Evolutionary conservation across 2,329 filamentous ascomycete species (phyloP).

Genomic region (Cordyceps farinosa): DNA sequence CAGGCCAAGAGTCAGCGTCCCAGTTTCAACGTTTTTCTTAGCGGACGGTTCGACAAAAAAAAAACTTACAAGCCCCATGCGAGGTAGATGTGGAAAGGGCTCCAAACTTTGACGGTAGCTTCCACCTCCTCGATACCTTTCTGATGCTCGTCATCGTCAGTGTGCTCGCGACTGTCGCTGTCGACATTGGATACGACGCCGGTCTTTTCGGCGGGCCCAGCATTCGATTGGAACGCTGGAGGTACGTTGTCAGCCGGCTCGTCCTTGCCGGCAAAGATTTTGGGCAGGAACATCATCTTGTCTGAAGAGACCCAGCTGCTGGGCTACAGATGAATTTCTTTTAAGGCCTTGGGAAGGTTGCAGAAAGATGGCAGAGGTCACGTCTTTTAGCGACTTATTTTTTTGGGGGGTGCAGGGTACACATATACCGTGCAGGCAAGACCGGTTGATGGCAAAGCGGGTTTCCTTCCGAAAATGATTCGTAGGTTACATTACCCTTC

Average conservation of each 20-base stretch:
- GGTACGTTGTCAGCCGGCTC: not conserved
- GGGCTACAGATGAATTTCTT: not conserved
- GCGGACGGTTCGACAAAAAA: not conserved
- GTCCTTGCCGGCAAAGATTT: not conserved
- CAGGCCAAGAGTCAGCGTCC: not conserved
- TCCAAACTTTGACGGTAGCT: conserved; percentile 1
- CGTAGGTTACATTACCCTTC: not conserved
- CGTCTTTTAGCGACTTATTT: not conserved
- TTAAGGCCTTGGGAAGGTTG: not conserved
- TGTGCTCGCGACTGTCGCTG: not conserved
- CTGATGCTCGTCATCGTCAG: conserved; percentile 2
- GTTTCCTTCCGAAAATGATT: not conserved
- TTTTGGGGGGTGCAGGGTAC: not conserved
- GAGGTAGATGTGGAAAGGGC: not conserved
- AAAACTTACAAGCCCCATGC: conserved; percentile 8
- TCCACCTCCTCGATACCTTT: conserved; percentile 1
- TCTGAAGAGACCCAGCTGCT: not conserved
- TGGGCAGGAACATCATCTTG: conserved; percentile 4
- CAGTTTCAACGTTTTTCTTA: not conserved
- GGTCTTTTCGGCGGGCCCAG: not conserved
- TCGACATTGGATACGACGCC: not conserved
- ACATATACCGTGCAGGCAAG: not conserved
- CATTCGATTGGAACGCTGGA: not conserved
- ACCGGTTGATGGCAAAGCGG: not conserved
- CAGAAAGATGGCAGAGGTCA: not conserved